Evolutionary conservation across 1,284 basidiomycete species (phyloP), one percentile per base, ranked within the genome.

Genomic region (Tetrapyrgos nigripes): DNA sequence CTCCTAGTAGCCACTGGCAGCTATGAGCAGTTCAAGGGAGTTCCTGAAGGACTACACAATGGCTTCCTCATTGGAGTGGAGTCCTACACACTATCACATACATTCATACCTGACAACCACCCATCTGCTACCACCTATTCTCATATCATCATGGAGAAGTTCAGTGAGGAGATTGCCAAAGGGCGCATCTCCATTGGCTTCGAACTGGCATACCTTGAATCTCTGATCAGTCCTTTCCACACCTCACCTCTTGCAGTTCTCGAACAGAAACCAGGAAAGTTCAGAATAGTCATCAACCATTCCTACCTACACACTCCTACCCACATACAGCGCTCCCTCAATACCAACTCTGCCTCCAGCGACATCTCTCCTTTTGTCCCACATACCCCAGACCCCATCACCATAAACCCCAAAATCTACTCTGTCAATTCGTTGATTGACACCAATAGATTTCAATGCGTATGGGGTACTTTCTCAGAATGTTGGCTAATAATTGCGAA

Each of bases 391-490:
- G 10, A 45, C n/a, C 44, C 44, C 9, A n/a, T 29, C 49, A 33
- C 37, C 9, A 46, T 57, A 17, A 23, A 50, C 19, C 55, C 55
- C 3, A 26, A 14, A 29, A 14, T 26, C 4, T 40, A 24, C 4
- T 57, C 55, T 3, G 37, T 57, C n/a, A 57, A 57, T 29, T 28
- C 35, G 4, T 6, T 58, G 8, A 58, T 58, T 28, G 51, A 58
- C 31, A 21, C 55, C 11, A 49, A 57, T 35, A 9, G 24, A 8
- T 59, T 27, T 47, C 46, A 31, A 19, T 59, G 57, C 23, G 28
- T 24, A 2, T 59, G 57, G 57, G n/a, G 57, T 6, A 59, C 57
- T 5, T 59, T 59, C 27, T 51, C 55, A 4, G 50, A 40, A 21
- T 53, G 29, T 24, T 54, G 4, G 28, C 35, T 57, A 6, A 24